phyloP scores from a whole-genome alignment of 2,329 filamentous ascomycete species.

The Hortaea werneckii region DNA sequence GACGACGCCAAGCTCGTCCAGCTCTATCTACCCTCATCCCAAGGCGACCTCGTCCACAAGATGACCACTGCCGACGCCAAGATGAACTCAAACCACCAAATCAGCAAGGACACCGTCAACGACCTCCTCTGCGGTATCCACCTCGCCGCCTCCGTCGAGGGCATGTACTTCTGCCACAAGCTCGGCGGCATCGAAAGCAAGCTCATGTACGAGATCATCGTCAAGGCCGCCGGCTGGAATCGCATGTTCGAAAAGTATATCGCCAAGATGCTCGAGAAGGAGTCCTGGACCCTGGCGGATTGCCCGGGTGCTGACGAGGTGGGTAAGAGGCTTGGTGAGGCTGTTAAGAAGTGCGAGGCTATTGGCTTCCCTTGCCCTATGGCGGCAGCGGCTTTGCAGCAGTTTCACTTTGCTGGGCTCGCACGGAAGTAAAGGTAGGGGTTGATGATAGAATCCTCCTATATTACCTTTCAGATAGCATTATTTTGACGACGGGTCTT shows the following conservation, averaged over 20 bases:
- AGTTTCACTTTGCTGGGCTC: constrained; percentile 23
- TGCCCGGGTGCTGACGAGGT: constrained; percentile 30
- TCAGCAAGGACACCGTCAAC: constrained; percentile 27
- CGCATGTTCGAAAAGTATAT: constrained; percentile 33
- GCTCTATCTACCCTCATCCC: constrained; percentile 34
- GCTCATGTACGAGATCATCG: constrained; percentile 38
- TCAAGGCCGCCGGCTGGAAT: constrained; percentile 38
- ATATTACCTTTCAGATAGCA: too few relatives aligned
- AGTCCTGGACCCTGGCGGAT: constrained; percentile 24
- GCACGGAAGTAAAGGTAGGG: too few relatives aligned
- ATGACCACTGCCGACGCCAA: constrained; percentile 28
- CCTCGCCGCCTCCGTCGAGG: constrained; percentile 40
- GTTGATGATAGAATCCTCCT: too few relatives aligned
- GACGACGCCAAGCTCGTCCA: constrained; percentile 49
- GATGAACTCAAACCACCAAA: constrained; percentile 24
- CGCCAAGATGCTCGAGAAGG: constrained; percentile 25
- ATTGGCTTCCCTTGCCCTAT: constrained; percentile 26
- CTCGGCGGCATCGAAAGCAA: constrained; percentile 34
- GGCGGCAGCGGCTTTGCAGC: constrained; percentile 25
- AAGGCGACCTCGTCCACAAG: constrained; percentile 23
- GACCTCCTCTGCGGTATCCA: constrained; percentile 38
- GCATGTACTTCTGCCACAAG: constrained; percentile 36
- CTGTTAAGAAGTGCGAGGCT: constrained; percentile 30
- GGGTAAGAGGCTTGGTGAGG: constrained; percentile 28
- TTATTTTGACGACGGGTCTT: too few relatives aligned